Conservation (phyloP, 352 stramenopile species). For the Globisporangium cylindrosporum region DNA sequence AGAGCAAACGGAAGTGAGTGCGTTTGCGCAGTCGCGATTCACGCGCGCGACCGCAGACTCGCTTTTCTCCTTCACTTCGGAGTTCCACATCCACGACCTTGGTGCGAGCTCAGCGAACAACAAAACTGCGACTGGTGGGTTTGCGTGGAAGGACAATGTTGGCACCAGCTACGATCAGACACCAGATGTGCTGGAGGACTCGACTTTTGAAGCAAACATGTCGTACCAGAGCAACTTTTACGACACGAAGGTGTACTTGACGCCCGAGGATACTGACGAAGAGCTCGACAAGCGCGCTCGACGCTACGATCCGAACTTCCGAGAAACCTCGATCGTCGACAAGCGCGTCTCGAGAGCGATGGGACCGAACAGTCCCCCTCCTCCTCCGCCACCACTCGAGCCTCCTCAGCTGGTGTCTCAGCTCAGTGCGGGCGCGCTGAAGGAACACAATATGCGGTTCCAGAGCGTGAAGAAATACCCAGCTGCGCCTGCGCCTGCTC, state of each 20-base stretch:
- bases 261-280: constrained; percentile 33
- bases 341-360: not conserved
- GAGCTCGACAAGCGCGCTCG: constrained; percentile 33
- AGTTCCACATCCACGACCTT: constrained; percentile 31
- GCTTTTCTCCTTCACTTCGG: constrained; percentile 23
- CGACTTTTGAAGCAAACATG: constrained; percentile 17
- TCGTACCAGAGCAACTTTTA: constrained; percentile 31
- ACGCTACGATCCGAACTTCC: constrained; percentile 31
- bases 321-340: not conserved
- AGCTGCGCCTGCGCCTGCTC: not conserved
- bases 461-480: constrained; percentile 9
- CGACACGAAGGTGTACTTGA: constrained; percentile 27
- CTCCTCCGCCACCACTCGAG: constrained; percentile 1
- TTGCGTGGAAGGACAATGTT: constrained; percentile 11
- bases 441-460: constrained; percentile 13
- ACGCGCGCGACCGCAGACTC: constrained; percentile 38
- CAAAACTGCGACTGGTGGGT: not conserved
- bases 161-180: constrained; percentile 11
- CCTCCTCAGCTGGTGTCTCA: constrained; percentile 1
- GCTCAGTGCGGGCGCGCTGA: constrained; percentile 7
- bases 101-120: constrained; percentile 3
- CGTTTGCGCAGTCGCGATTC: constrained; percentile 55
- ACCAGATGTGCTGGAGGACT: constrained; percentile 7
- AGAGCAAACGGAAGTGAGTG: constrained; percentile 51
- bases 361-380: constrained; percentile 3